Evolutionary conservation across 805 yeast species (phyloP), one percentile per base, ranked within the genome.

Genomic region (Scheffersomyces stipitis): DNA sequence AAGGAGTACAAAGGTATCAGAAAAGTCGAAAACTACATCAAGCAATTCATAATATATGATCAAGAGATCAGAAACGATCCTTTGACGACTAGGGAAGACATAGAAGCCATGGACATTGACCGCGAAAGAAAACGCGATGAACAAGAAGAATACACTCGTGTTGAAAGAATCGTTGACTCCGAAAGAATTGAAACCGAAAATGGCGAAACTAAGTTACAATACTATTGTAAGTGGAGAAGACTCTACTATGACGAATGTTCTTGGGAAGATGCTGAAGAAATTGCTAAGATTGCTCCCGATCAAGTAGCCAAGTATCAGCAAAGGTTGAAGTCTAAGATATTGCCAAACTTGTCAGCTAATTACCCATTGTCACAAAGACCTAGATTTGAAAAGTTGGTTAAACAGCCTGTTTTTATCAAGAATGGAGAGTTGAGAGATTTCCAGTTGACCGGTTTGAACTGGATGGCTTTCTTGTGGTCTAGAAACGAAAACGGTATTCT

Each of bases 401-500:
- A 74, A 36, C 99, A 93, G 64, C 99, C 99, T 1, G 73, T 81
- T 10, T 93, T 84, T 55, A 82, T 93, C 46, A 89, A 89, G 58
- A 82, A 84, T 54, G 96, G 97, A 34, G 93, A 85, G 59, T 73
- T 93, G 46, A 80, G 99, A 60, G 99, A 93, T 66, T 93, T 93
- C 76, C 99, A 93, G 69, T 75, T 93, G 60, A 93, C 99, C 0
- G 99, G 99, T 38, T 75, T 93, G 44, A 93, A 93, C 63, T 93
- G 99, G 99, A 93, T 93, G 99, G 99, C 99, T 0, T 93, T 91
- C 59, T 69, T 93, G 43, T 93, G 99, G 99, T 87, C 96, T 3
- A 78, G 97, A 53, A 87, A 91, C 62, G 97, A 93, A 66, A 93
- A 93, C 61, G 98, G 99, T 38, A 93, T 93, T 34, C 69, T 93